A percentile compares a stretch with the other conserved stretches of the same genome.
Evolutionary conservation across 1,139 yeast genomes (phyloP).

Genomic region (Kodamaea alishanica): DNA sequence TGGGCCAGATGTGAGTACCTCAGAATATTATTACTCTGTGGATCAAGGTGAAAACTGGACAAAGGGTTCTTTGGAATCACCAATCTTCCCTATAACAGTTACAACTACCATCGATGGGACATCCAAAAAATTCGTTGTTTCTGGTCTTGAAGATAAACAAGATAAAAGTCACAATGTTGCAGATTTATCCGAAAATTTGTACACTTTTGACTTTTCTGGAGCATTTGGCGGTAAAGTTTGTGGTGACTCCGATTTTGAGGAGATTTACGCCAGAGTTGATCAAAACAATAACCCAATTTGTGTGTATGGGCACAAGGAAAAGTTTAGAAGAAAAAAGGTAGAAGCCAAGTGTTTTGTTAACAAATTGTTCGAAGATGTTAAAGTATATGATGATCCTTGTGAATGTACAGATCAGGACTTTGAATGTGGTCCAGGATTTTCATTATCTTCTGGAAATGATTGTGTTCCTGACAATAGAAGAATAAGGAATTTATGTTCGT

Average conservation of each 20-base stretch:
- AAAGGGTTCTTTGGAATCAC: constrained; percentile 44
- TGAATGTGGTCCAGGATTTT: constrained; percentile 69
- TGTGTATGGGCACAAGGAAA: constrained; percentile 70
- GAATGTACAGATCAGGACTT: constrained; percentile 62
- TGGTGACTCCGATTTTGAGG: constrained; percentile 57
- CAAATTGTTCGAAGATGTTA: constrained; percentile 56
- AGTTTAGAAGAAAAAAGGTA: constrained; percentile 63
- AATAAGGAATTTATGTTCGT: constrained; percentile 27
- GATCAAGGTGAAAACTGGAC: constrained; percentile 76
- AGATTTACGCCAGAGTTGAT: constrained; percentile 57
- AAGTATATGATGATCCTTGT: constrained; percentile 57
- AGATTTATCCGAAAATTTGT: constrained; percentile 23
- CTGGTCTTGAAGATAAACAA: constrained; percentile 39
- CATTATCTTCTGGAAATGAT: constrained; percentile 32
- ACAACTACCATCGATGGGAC: constrained; percentile 75
- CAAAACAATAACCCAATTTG: constrained; percentile 54
- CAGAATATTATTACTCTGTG: constrained; percentile 53
- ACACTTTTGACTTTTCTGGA: constrained; percentile 58
- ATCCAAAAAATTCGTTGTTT: constrained; percentile 54
- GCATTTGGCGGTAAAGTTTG: constrained; percentile 57
- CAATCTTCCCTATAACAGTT: constrained; percentile 44
- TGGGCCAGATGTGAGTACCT: constrained; percentile 13
- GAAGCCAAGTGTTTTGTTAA: constrained; percentile 68
- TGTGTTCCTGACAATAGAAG: constrained; percentile 53
- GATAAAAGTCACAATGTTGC: constrained; percentile 13